phyloP scores from a whole-genome alignment of 2,329 filamentous ascomycete species.

The Decorospora gaudefroyi region DNA sequence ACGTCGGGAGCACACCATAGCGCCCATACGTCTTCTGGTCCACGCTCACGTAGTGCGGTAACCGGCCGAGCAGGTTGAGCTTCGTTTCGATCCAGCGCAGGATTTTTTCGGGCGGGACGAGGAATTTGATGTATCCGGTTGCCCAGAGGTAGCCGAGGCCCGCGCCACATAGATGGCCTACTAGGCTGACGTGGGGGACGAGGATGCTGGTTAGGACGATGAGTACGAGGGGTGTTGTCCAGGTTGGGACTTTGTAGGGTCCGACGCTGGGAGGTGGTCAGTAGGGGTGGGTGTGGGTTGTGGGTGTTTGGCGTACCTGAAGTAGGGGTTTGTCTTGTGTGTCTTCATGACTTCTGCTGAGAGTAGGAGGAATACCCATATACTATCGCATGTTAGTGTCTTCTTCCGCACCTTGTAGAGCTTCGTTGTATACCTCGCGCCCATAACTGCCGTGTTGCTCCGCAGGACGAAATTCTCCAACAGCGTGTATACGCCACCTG shows the following conservation, averaged over 20 bases:
- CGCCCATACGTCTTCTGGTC: constrained; percentile 95
- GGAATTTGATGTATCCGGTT: constrained; percentile 83
- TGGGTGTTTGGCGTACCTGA: constrained; percentile 55
- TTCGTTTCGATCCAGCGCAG: constrained; percentile 88
- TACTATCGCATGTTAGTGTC: constrained; percentile 56
- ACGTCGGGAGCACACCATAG: constrained; percentile 78
- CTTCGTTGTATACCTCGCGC: constrained; percentile 68
- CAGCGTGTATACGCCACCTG: constrained; percentile 78
- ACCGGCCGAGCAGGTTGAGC: constrained; percentile 77
- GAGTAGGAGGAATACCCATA: constrained; percentile 91
- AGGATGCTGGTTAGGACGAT: constrained; percentile 75
- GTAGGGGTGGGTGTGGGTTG: neutral
- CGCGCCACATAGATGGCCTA: constrained; percentile 87
- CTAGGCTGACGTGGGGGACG: constrained; percentile 77
- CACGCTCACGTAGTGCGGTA: constrained; percentile 91
- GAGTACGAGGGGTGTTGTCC: constrained; percentile 82
- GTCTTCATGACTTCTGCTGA: constrained; percentile 85
- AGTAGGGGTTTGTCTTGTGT: constrained; percentile 77
- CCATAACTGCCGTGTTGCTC: constrained; percentile 74
- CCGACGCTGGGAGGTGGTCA: constrained; percentile 52
- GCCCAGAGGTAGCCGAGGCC: constrained; percentile 85
- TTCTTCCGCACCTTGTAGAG: fast-evolving
- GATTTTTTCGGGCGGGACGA: constrained; percentile 86
- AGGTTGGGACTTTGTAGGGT: constrained; percentile 80
- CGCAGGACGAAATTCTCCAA: constrained; percentile 74